Base-by-base conservation (phyloP, 2,329 filamentous ascomycete species). In the Alternaria conjuncta region DNA sequence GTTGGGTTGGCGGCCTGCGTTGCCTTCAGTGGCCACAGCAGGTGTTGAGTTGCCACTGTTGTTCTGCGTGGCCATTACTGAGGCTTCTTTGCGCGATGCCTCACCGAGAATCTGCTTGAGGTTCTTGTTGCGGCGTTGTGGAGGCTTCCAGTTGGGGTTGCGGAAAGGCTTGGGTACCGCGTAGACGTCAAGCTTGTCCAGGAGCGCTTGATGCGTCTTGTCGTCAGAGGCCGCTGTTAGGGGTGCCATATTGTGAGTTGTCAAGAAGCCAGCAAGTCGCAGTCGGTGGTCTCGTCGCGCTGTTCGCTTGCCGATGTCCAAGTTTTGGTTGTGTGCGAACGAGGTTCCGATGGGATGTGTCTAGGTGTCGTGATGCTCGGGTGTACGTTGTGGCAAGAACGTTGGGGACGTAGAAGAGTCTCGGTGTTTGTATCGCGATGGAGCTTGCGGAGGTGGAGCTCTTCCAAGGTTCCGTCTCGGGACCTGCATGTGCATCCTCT, bases 101-200 rank as follows among this genome's bases (percentile, higher is more conserved):
- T 99, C 96, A 63, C 93, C 92, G 65, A 99, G 86, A 66, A 99
- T 96, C 73, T 97, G 93, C 82, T 98, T 98, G 82, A 98, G 90
- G 81, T 97, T 98, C 85, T 99, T 99, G 88, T 99, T 99, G 81
- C 96, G 93, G 55, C 96, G 94, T 81, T 94, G 91, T 70, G 95
- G 93, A 15, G 96, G 93, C 77, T 92, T 94, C 96, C 96, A 99
- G 79, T 89, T 84, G 3, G 91, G 85, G 78, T 94, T 97, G 80
- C 95, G 94, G 85, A 97, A 99, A 75, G 89, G 91, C 83, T 96
- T 97, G 73, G 89, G 89, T 77, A 92, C 88, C 63, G 89, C 88
- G 80, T 96, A 91, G 75, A 97, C 93, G 84, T 99, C 96, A 76
- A 98, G 92, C 79, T 92, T 85, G 81, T 97, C 93, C 71, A 99